phyloP scores from a whole-genome alignment of 106 monocot species.

The Apostasia ramifera region DNA sequence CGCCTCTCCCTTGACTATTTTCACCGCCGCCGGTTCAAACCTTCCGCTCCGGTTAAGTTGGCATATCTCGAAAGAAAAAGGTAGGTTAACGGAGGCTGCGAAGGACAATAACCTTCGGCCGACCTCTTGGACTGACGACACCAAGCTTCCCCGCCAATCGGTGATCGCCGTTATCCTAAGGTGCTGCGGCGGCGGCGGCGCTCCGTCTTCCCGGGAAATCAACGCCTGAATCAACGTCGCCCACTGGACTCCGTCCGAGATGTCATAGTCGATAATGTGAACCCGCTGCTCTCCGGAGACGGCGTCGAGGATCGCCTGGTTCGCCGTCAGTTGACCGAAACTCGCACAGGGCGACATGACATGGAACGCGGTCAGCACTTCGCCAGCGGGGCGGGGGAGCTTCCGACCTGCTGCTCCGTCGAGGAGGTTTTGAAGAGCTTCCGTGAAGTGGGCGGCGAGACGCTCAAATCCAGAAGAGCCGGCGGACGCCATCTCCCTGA shows the following conservation, averaged over 20 bases:
- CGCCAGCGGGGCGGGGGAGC: slow-evolving; percentile 1
- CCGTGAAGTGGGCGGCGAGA: slow-evolving; percentile 45
- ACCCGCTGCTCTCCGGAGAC: slow-evolving; percentile 23
- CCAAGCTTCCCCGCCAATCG: not conserved
- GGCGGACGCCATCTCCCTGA: slow-evolving; percentile 33
- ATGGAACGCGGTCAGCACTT: slow-evolving; percentile 37
- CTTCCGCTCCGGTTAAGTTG: slow-evolving; percentile 27
- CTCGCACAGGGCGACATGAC: slow-evolving; percentile 55
- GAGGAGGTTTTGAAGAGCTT: slow-evolving; percentile 31
- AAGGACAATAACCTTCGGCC: slow-evolving; percentile 39
- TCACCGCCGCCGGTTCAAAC: slow-evolving; percentile 23
- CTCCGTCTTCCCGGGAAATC: slow-evolving; percentile 9
- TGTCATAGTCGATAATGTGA: slow-evolving; percentile 47
- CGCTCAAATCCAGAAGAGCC: slow-evolving; percentile 28
- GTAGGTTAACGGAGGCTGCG: slow-evolving; percentile 38
- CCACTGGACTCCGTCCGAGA: slow-evolving; percentile 47
- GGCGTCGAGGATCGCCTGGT: slow-evolving; percentile 52
- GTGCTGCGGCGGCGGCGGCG: slow-evolving; percentile 34
- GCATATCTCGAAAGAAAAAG: slow-evolving; percentile 41
- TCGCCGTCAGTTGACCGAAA: slow-evolving; percentile 56
- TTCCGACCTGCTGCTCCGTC: not conserved
- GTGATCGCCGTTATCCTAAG: slow-evolving; percentile 45
- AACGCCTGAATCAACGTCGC: slow-evolving; percentile 47
- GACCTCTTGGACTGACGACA: slow-evolving; percentile 21
- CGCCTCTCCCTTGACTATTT: slow-evolving; percentile 33